phyloP scores from a whole-genome alignment of 2,329 filamentous ascomycete species.

The Sporothrix phasma region DNA sequence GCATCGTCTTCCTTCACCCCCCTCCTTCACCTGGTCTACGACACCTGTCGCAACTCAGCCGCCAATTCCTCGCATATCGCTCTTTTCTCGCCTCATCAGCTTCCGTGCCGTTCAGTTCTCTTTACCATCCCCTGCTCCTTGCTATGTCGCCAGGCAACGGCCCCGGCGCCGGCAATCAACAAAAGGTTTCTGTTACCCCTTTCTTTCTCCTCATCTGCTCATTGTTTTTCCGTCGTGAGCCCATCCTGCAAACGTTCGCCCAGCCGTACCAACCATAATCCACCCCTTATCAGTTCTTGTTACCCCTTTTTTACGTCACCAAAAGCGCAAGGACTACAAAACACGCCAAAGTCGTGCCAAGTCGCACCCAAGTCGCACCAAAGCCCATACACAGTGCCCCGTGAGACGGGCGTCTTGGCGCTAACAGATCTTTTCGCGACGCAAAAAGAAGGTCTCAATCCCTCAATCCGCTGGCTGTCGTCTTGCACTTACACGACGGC shows the following conservation, averaged over 20 bases:
- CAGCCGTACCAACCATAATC: background rate
- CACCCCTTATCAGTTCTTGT: conserved; percentile 6
- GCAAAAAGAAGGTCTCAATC: too few species aligned
- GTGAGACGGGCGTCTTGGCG: too few species aligned
- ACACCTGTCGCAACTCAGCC: too few species aligned
- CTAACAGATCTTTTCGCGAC: too few species aligned
- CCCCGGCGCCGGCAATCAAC: background rate
- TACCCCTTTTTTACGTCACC: conserved; percentile 13
- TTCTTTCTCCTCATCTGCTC: background rate
- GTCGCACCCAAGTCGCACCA: background rate
- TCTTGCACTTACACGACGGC: conserved; percentile 10
- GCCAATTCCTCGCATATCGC: background rate
- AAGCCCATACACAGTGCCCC: background rate
- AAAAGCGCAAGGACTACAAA: background rate
- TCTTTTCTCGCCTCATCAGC: background rate
- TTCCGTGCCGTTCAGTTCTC: background rate
- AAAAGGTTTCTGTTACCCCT: background rate
- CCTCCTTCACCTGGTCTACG: background rate
- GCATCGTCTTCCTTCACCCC: background rate
- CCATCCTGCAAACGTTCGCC: background rate
- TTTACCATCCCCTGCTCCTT: background rate
- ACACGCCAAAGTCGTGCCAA: background rate
- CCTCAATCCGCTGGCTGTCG: too few species aligned
- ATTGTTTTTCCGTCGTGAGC: too few species aligned
- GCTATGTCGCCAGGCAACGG: background rate